phyloP scores from a whole-genome alignment of 208 protist genomes.

The Leishmania tropica region DNA sequence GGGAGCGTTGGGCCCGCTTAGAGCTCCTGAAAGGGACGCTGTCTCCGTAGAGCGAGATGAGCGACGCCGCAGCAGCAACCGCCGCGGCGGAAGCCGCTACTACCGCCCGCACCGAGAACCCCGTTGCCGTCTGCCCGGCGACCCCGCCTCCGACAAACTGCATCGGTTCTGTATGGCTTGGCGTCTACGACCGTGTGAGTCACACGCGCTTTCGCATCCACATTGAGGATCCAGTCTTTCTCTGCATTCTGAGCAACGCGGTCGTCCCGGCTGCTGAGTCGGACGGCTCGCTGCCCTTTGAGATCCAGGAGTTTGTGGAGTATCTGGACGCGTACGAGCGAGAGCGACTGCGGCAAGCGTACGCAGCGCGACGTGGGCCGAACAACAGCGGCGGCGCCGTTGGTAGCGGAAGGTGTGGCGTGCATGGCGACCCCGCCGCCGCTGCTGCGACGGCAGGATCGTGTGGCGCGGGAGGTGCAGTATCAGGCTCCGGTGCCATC shows the following conservation, averaged over 20 bases:
- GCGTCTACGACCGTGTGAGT: slow-evolving; percentile 27
- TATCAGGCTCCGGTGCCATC: not conserved
- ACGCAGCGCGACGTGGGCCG: slow-evolving; percentile 11
- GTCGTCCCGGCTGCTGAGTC: slow-evolving; percentile 22
- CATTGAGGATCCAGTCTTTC: slow-evolving; percentile 28
- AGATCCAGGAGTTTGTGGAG: slow-evolving; percentile 32
- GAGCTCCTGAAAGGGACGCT: not conserved
- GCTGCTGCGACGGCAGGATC: not conserved
- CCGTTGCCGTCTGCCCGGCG: too few relatives aligned
- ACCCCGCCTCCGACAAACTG: slow-evolving; percentile 2
- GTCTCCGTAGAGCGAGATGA: not conserved
- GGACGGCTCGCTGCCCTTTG: slow-evolving; percentile 28
- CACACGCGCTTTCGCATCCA: slow-evolving; percentile 23
- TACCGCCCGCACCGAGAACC: not conserved
- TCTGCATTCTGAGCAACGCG: slow-evolving; percentile 17
- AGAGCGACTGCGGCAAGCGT: slow-evolving; percentile 15
- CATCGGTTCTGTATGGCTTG: slow-evolving; percentile 17
- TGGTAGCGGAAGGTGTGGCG: not conserved
- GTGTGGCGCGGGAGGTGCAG: not conserved
- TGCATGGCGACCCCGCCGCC: not conserved
- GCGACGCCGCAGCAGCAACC: not conserved
- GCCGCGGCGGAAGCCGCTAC: not conserved
- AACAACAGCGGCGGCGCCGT: slow-evolving; percentile 15
- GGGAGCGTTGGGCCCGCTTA: not conserved
- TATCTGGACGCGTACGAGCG: slow-evolving; percentile 30